Evolutionary conservation across 345 rosid genomes (phyloP).

Genomic region (Reutealis trisperma): DNA sequence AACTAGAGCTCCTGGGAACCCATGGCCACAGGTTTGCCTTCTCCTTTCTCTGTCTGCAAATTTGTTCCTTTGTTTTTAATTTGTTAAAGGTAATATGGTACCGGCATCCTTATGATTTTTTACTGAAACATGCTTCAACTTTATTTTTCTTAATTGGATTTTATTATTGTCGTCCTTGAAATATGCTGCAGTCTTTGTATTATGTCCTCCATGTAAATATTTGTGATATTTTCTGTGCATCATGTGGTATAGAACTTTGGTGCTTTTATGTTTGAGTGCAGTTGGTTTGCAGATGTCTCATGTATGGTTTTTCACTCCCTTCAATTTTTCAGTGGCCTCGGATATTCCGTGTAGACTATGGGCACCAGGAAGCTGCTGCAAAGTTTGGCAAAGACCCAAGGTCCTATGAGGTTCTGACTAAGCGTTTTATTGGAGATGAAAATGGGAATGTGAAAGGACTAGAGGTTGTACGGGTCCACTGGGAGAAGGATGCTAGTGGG

Average conservation of each 20-base stretch:
- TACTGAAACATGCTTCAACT: not conserved
- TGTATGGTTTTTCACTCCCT: not conserved
- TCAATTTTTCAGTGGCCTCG: slow-evolving; percentile 86
- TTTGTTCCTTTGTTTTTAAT: not conserved
- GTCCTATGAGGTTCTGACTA: slow-evolving; percentile 86
- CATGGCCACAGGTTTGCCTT: slow-evolving; percentile 95
- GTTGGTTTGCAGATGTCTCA: not conserved
- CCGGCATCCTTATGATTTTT: not conserved
- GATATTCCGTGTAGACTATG: slow-evolving; percentile 87
- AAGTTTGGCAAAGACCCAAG: slow-evolving; percentile 96
- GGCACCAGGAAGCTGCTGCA: slow-evolving; percentile 87
- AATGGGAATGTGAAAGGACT: slow-evolving; percentile 81
- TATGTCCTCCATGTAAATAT: not conserved
- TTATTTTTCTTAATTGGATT: not conserved
- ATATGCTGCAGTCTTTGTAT: not conserved
- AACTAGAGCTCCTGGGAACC: slow-evolving; percentile 91
- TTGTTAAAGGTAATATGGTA: not conserved
- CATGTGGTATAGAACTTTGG: not conserved
- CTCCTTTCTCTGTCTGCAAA: not conserved
- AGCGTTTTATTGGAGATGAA: slow-evolving; percentile 84
- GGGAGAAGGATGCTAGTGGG: slow-evolving; percentile 95
- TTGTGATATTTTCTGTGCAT: not conserved
- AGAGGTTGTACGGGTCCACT: slow-evolving; percentile 63
- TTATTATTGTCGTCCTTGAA: not conserved
- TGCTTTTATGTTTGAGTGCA: not conserved